phyloP scores from a whole-genome alignment of 164 flowering plant species.

The Vitis cinerea region DNA sequence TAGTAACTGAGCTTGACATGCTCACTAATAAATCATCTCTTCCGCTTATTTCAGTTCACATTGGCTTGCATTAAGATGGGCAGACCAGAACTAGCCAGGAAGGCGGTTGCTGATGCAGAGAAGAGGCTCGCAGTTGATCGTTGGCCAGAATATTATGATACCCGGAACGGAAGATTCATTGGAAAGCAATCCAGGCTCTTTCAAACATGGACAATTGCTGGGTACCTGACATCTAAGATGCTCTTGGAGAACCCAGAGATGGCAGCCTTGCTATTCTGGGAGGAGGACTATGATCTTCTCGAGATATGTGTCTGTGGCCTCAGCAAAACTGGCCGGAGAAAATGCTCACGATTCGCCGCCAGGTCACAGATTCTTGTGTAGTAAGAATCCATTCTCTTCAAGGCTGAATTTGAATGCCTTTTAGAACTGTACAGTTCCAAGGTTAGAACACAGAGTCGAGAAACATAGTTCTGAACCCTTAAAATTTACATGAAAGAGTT shows the following conservation, averaged over 20 bases:
- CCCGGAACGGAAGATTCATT: conserved; percentile 45
- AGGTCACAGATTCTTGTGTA: conserved; percentile 61
- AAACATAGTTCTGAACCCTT: too few species aligned
- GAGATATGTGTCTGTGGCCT: conserved; percentile 80
- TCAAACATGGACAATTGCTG: conserved; percentile 93
- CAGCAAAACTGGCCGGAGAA: conserved; percentile 49
- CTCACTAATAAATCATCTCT: not conserved
- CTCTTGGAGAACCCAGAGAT: conserved; percentile 55
- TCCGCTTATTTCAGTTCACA: conserved; percentile 38
- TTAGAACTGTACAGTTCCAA: conserved; percentile 19
- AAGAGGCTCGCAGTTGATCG: conserved; percentile 42
- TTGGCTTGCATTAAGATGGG: conserved; percentile 67
- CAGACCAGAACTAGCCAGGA: conserved; percentile 38
- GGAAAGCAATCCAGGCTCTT: conserved; percentile 62
- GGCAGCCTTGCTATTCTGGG: conserved; percentile 65
- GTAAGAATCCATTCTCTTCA: not conserved
- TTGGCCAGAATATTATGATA: conserved; percentile 68
- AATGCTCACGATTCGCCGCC: conserved; percentile 66
- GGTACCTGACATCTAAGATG: conserved; percentile 75
- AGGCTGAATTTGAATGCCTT: not conserved
- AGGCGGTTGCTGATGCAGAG: conserved; percentile 54
- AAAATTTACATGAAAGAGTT: too few species aligned
- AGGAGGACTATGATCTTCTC: conserved; percentile 79
- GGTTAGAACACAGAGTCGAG: not conserved
- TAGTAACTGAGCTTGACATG: too few species aligned